Percentiles rank a stretch among this genome's conserved stretches.
These are phyloP conservation scores for Yarrowia porcina DNA, from an alignment of 805 yeast species.

Conservation along the genomic window DNA sequence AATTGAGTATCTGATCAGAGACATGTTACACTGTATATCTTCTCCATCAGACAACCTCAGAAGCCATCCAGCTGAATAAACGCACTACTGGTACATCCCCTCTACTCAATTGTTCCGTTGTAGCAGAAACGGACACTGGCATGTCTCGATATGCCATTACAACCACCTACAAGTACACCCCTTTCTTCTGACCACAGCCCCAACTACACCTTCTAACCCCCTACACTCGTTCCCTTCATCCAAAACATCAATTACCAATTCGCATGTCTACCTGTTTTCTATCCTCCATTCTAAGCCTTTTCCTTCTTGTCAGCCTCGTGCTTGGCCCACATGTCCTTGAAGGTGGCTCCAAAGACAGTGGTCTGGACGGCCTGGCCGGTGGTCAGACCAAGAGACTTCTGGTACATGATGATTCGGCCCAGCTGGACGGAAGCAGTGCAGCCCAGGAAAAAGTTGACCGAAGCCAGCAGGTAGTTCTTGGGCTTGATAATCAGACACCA, in stretches of 20 bases:
- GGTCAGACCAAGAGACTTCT: constrained; percentile 51
- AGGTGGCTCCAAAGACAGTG: constrained; percentile 24
- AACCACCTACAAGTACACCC: too few relatives aligned
- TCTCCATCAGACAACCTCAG: too few relatives aligned
- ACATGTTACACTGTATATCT: too few relatives aligned
- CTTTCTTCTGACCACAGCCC: too few relatives aligned
- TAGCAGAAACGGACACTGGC: too few relatives aligned
- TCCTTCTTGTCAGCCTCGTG: constrained; percentile 25
- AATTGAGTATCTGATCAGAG: too few relatives aligned
- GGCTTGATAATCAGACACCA: constrained; percentile 96
- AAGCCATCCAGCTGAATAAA: too few relatives aligned
- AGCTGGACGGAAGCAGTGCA: constrained; percentile 86
- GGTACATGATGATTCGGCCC: constrained; percentile 63
- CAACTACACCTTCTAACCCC: too few relatives aligned
- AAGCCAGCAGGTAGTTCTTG: constrained; percentile 78
- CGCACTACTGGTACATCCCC: too few relatives aligned
- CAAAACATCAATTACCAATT: neutral
- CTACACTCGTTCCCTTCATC: neutral
- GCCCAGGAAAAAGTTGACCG: constrained; percentile 91
- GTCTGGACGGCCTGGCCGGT: constrained; percentile 17
- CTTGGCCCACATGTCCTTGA: constrained; percentile 19
- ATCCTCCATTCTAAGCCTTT: neutral
- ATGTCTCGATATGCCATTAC: too few relatives aligned
- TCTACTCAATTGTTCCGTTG: too few relatives aligned
- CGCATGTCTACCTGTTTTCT: neutral